Percentiles rank a stretch among this genome's conserved stretches.
Conservation (phyloP, 768 basidiomycete genomes). For the Pulveroboletus frians region DNA sequence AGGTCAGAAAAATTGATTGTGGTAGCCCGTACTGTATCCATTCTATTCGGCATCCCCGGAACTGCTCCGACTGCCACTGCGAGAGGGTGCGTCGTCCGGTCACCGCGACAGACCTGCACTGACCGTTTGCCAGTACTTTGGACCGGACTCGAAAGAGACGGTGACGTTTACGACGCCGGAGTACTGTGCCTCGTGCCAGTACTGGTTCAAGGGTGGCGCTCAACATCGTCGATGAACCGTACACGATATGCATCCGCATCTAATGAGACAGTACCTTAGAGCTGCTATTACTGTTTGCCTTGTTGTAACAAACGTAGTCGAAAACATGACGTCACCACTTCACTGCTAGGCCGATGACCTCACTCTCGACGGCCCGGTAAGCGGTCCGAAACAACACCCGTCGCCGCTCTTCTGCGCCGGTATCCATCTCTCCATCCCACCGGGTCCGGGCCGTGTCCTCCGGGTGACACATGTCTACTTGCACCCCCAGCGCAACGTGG, state of each 20-base stretch:
- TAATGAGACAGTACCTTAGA: constrained; percentile 29
- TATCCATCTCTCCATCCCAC: constrained; percentile 40
- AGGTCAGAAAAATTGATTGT: constrained; percentile 33
- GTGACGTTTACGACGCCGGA: constrained; percentile 47
- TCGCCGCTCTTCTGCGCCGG: constrained; percentile 39
- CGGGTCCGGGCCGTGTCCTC: constrained; percentile 24
- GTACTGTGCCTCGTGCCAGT: constrained; percentile 54
- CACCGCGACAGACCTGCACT: constrained; percentile 1
- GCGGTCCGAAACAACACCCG: constrained; percentile 62
- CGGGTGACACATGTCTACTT: constrained; percentile 38
- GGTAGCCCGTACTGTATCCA: constrained; percentile 34
- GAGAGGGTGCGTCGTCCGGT: constrained; percentile 35
- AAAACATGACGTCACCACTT: constrained; percentile 49
- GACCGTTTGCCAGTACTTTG: constrained; percentile 43
- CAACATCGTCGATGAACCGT: constrained; percentile 32
- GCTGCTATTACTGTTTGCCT: constrained; percentile 22
- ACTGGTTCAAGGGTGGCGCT: constrained; percentile 50
- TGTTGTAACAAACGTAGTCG: constrained; percentile 16
- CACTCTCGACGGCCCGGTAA: constrained; percentile 83
- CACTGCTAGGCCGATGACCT: constrained; percentile 70
- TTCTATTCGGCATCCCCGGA: constrained; percentile 37
- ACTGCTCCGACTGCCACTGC: constrained; percentile 40
- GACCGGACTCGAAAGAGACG: constrained; percentile 64
- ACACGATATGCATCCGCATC: constrained; percentile 10
- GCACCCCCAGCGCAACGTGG: constrained; percentile 34